Evolutionary conservation across 352 stramenopile genomes (phyloP), one percentile per base, ranked within the genome.

Genomic region (Pythium phragmiticola): DNA sequence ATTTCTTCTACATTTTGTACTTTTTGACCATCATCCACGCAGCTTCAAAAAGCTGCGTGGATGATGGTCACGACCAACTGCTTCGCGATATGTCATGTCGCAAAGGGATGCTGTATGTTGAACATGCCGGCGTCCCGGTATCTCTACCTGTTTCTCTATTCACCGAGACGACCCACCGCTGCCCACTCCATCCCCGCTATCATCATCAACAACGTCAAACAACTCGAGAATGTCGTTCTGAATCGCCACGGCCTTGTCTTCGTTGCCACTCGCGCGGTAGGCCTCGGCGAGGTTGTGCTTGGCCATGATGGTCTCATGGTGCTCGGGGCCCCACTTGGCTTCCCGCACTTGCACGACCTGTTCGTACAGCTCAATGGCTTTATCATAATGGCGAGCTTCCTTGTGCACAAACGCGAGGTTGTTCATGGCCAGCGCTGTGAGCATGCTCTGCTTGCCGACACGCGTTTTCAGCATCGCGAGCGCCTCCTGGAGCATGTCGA

Each of bases 221-320:
- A 94, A 53, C 43, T 89, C 84, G 0, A 94, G 57, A 68, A 94
- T 92, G 58, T 90, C 70, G 43, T 91, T 88, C 57, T 94, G 86
- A 50, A 94, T 87, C 49, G 68, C 72, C 36, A 90, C 60, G 4
- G 86, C 86, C 43, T 90, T 90, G 41, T 91, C 80, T 37, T 94
- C 86, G 43, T 90, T 83, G 8, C 86, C 86, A 23, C 72, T 85
- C 17, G 86, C 84, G 33, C 82, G 86, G 50, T 90, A 89, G 1
- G 82, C 80, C 60, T 94, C 86, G 0, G 86, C 81, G 36, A 90
- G 74, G 60, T 94, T 94, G 75, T 94, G 86, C 48, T 77, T 76
- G 28, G 84, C 83, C 68, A 92, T 89, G 63, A 94, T 92, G 26
- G 82, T 92, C 60, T 93, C 84, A 56, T 90, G 87, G 66, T 94